Base-by-base conservation (phyloP, 2,329 filamentous ascomycete species). In the Penicillium corylophilum region DNA sequence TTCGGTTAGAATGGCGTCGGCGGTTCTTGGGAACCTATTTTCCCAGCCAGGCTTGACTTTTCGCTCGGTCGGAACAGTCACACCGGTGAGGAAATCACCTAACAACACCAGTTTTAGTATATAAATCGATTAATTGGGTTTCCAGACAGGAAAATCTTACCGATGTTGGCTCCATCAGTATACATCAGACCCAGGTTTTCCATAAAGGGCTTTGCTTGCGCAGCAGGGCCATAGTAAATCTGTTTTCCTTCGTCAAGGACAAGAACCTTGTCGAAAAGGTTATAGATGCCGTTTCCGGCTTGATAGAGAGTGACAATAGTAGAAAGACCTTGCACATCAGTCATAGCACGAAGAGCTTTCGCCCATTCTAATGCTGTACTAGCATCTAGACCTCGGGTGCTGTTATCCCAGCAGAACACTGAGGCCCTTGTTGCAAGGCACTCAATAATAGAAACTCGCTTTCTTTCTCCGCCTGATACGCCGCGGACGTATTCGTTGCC, bases 201-300 rank as follows among this genome's bases (percentile, higher is more conserved):
- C 78, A 89, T 85, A 60, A 85, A 89, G 0, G 82, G 80, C 4
- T 77, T 71, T 0, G 86, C 86, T 53, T 84, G 74, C 5, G 76
- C 69, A 57, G 77, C 72, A 0, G 84, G 78, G 0, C 86, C 86
- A 56, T 86, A 88, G 71, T 80, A 89, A 42, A 87, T 77, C 58
- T 88, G 69, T 54, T 83, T 82, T 43, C 86, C 86, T 51, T 83
- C 79, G 42, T 88, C 84, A 3, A 89, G 76, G 8, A 89, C 79
- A 0, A 88, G 74, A 0, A 87, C 84, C 63, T 88, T 89, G 65
- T 89, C 85, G 64, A 89, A 88, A 0, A 85, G 76, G 24, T 86
- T 74, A 64, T 87, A 88, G 52, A 89, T 88, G 23, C 80, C 83
- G 49, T 89, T 86, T 6, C 84, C 83, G 3, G 86, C 85, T 63